phyloP scores from a whole-genome alignment of 2,329 filamentous ascomycete genomes.

The Intubia oerlemansii region DNA sequence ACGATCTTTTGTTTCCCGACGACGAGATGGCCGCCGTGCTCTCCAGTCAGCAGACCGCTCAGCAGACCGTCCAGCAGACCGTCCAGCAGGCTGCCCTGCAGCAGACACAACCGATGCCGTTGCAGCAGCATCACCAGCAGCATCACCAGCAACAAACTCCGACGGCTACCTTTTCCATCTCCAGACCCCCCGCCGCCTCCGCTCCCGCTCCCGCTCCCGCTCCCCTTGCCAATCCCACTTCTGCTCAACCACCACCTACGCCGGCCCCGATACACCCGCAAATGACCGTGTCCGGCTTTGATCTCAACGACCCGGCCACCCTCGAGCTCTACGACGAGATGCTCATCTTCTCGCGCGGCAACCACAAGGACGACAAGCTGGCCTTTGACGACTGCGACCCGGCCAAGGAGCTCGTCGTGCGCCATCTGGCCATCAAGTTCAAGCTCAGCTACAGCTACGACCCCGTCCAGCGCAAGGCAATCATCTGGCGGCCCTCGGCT shows the following conservation, averaged over 20 bases:
- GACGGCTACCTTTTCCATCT: not conserved
- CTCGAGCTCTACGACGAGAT: constrained; percentile 10
- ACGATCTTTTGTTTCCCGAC: constrained; percentile 8
- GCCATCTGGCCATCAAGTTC: constrained; percentile 11
- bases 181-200: too few species aligned
- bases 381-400: constrained; percentile 11
- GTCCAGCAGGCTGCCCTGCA: not conserved
- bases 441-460: constrained; percentile 12
- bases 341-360: constrained; percentile 9
- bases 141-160: not conserved
- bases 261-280: too few species aligned
- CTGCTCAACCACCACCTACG: not conserved
- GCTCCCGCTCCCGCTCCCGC: not conserved
- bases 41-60: not conserved
- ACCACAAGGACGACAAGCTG: constrained; percentile 9
- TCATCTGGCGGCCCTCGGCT: constrained; percentile 7
- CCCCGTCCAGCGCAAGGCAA: constrained; percentile 8
- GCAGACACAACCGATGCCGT: not conserved
- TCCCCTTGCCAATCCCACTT: too few species aligned
- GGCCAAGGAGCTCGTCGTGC: constrained; percentile 11
- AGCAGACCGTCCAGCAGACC: not conserved
- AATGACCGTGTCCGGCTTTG: not conserved
- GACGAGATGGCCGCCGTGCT: constrained; percentile 6
- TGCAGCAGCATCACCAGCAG: not conserved
- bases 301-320: constrained; percentile 8